Conservation (phyloP, 208 protist species). For the Leishmania arabica region DNA sequence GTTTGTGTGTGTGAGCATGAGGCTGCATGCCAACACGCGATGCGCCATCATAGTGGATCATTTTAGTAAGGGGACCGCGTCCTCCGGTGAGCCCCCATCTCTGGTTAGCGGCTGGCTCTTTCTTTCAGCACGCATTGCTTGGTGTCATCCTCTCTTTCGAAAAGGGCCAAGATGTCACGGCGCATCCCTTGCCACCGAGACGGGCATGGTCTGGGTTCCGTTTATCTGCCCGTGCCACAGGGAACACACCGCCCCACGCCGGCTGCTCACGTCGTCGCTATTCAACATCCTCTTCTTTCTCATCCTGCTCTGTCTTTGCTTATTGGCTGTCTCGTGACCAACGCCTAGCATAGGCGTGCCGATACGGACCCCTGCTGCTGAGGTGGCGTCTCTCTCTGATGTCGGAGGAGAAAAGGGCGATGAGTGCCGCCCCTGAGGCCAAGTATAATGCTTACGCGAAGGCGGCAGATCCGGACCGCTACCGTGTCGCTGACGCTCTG, state of each 20-base stretch:
- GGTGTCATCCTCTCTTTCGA: background rate
- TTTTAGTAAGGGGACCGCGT: too few relatives aligned
- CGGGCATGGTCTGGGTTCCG: background rate
- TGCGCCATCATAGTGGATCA: background rate
- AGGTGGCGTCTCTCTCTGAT: background rate
- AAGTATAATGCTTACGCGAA: constrained; percentile 48
- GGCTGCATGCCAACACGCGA: background rate
- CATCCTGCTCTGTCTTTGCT: background rate
- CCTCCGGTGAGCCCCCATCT: background rate
- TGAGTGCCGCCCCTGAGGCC: background rate
- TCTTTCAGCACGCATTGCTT: background rate
- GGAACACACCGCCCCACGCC: background rate
- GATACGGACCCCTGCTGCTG: background rate
- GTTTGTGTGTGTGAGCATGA: background rate
- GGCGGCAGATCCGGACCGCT: constrained; percentile 60
- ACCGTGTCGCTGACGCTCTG: constrained; percentile 63
- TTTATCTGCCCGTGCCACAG: background rate
- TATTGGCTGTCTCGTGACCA: background rate
- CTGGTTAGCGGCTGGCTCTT: background rate
- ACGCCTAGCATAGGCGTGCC: background rate
- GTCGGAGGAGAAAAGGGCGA: background rate
- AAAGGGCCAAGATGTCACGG: background rate
- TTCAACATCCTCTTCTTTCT: background rate
- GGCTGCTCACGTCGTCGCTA: background rate
- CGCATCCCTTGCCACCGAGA: background rate